A percentile compares a stretch with the other conserved stretches of the same genome.
Conservation (phyloP, 2,329 filamentous ascomycete genomes). For the Fusarium sterilihyphosum region DNA sequence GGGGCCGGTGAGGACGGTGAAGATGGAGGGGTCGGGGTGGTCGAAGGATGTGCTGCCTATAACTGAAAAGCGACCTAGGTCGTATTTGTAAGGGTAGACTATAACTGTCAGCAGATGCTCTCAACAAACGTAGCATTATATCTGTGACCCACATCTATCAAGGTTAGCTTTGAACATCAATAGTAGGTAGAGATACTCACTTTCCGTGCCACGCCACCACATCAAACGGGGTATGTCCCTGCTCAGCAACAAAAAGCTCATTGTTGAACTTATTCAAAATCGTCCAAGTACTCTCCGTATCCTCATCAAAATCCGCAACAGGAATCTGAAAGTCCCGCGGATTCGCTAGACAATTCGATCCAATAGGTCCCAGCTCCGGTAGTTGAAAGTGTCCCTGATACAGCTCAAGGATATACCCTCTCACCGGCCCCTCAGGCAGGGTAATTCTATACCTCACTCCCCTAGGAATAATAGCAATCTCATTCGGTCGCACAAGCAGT, state of each 20-base stretch:
- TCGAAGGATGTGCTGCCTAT: slow-evolving; percentile 73
- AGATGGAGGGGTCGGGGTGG: slow-evolving; percentile 83
- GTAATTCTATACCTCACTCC: slow-evolving; percentile 77
- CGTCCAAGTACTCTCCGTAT: slow-evolving; percentile 56
- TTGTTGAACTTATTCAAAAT: slow-evolving; percentile 74
- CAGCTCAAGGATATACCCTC: slow-evolving; percentile 80
- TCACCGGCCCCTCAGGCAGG: slow-evolving; percentile 66
- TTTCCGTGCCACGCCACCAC: slow-evolving; percentile 85
- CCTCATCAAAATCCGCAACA: slow-evolving; percentile 74
- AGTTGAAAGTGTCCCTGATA: slow-evolving; percentile 77
- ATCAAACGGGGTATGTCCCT: slow-evolving; percentile 80
- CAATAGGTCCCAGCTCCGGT: slow-evolving; percentile 77
- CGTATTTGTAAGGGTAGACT: slow-evolving; percentile 78
- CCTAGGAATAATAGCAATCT: slow-evolving; percentile 79
- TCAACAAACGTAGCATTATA: fast-evolving
- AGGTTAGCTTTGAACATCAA: not conserved
- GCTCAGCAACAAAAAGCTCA: slow-evolving; percentile 63
- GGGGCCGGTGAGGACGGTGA: slow-evolving; percentile 74
- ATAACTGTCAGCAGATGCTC: not conserved
- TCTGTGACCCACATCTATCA: slow-evolving; percentile 21
- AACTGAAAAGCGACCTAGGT: slow-evolving; percentile 79
- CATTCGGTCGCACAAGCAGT: slow-evolving; percentile 78
- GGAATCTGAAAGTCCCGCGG: slow-evolving; percentile 79
- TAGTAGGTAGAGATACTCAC: slow-evolving; percentile 59
- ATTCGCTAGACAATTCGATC: slow-evolving; percentile 77